Conservation (phyloP, 1,139 yeast genomes). For the Yamadazyma pseudoaaseri region DNA sequence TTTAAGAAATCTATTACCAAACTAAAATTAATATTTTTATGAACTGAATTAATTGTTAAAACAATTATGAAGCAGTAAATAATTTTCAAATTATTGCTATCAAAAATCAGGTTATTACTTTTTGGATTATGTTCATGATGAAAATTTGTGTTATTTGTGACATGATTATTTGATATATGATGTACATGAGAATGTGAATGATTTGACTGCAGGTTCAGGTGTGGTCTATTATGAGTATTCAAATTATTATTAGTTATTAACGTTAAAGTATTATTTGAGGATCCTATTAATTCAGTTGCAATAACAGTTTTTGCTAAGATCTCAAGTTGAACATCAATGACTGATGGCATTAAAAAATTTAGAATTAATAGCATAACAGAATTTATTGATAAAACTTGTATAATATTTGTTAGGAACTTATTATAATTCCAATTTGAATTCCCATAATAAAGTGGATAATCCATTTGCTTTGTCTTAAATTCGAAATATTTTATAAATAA, state of each 20-base stretch:
- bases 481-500: conserved; percentile 32
- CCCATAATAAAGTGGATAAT: conserved; percentile 13
- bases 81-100: conserved; percentile 11
- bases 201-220: not conserved
- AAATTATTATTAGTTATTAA: conserved; percentile 5
- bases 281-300: conserved; percentile 50
- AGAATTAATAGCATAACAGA: conserved; percentile 29
- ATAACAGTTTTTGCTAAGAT: conserved; percentile 50
- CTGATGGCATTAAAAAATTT: conserved; percentile 29
- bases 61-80: conserved; percentile 11
- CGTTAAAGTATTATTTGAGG: conserved; percentile 15
- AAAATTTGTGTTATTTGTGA: not conserved
- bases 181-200: conserved; percentile 2
- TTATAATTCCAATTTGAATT: conserved; percentile 16
- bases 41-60: conserved; percentile 8
- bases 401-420: conserved; percentile 20
- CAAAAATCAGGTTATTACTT: conserved; percentile 3
- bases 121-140: not conserved
- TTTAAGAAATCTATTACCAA: conserved; percentile 8
- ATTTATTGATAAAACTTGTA: conserved; percentile 28
- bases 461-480: conserved; percentile 12
- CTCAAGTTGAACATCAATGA: conserved; percentile 37
- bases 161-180: not conserved
- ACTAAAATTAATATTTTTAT: conserved; percentile 8
- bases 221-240: not conserved